Evolutionary conservation across 2,329 filamentous ascomycete genomes (phyloP).

Genomic region (Cercospora beticola): DNA sequence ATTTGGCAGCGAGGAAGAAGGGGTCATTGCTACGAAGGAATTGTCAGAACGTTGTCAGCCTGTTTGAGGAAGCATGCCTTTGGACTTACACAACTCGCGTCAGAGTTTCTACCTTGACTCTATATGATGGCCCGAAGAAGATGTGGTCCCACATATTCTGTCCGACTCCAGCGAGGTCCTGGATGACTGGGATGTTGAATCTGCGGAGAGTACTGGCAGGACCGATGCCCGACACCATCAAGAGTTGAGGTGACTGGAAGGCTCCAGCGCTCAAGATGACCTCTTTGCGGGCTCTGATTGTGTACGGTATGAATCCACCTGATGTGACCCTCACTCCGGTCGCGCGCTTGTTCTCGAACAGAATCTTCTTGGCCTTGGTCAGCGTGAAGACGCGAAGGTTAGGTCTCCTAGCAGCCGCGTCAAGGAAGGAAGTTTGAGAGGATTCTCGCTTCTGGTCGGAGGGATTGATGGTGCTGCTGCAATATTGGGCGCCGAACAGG

Average conservation of each 20-base stretch:
- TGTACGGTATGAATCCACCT: constrained; percentile 10
- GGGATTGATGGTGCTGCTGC: constrained; percentile 20
- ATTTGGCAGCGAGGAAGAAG: constrained; percentile 13
- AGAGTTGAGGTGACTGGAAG: constrained; percentile 64
- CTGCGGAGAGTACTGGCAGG: constrained; percentile 50
- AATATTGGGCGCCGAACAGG: constrained; percentile 23
- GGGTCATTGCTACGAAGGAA: constrained; percentile 17
- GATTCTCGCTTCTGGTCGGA: constrained; percentile 23
- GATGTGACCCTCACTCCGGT: constrained; percentile 25
- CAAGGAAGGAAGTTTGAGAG: constrained; percentile 34
- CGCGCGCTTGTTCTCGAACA: constrained; percentile 37
- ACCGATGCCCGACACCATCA: constrained; percentile 64
- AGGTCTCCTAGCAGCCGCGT: constrained; percentile 26
- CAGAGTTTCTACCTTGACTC: constrained; percentile 29
- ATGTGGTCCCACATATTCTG: constrained; percentile 63
- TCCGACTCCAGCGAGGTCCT: constrained; percentile 62
- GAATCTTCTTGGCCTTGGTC: constrained; percentile 30
- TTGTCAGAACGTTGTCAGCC: background rate
- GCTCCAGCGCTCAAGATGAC: constrained; percentile 54
- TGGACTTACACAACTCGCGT: constrained; percentile 14
- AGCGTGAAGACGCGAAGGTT: constrained; percentile 38
- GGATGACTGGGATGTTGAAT: constrained; percentile 54
- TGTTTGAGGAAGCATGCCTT: no score
- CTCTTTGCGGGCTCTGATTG: constrained; percentile 40
- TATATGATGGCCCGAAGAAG: constrained; percentile 38